These are phyloP conservation scores for Groenewaldozyma auringiensis DNA, from an alignment of 1,139 yeast species.

Conservation along the genomic window DNA sequence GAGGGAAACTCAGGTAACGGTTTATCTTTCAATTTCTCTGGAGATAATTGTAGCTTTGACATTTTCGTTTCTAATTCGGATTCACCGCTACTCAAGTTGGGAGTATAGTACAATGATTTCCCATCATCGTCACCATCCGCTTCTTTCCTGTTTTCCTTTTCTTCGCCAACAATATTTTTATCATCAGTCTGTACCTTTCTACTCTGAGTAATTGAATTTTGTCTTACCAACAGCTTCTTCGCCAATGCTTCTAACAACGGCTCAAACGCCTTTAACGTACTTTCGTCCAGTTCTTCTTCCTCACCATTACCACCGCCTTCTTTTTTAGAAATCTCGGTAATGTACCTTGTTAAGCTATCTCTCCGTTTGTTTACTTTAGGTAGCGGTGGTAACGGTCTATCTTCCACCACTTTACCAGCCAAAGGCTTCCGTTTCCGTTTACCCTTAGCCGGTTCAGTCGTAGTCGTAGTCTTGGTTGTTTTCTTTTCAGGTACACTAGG, in stretches of 20 bases:
- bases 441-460: neutral
- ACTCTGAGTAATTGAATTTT: neutral
- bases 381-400: constrained; percentile 1
- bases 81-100: constrained; percentile 11
- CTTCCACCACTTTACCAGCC: neutral
- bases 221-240: constrained; percentile 11
- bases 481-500: neutral
- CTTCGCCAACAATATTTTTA: neutral
- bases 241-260: constrained; percentile 22
- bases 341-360: neutral
- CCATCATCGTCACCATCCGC: constrained; percentile 11
- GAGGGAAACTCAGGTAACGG: too few species aligned
- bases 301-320: neutral
- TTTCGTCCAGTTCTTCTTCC: constrained; percentile 1
- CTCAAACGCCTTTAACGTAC: constrained; percentile 11
- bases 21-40: constrained; percentile 4
- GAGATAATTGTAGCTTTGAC: constrained; percentile 1
- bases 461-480: too few species aligned
- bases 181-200: neutral
- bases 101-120: constrained; percentile 18
- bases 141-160: neutral
- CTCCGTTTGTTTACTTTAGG: constrained; percentile 4
- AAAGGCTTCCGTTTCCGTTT: neutral
- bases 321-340: constrained; percentile 1
- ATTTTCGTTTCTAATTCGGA: constrained; percentile 4